Conservation (phyloP, 2,329 filamentous ascomycete species). For the Dichotomopilus funicola region DNA sequence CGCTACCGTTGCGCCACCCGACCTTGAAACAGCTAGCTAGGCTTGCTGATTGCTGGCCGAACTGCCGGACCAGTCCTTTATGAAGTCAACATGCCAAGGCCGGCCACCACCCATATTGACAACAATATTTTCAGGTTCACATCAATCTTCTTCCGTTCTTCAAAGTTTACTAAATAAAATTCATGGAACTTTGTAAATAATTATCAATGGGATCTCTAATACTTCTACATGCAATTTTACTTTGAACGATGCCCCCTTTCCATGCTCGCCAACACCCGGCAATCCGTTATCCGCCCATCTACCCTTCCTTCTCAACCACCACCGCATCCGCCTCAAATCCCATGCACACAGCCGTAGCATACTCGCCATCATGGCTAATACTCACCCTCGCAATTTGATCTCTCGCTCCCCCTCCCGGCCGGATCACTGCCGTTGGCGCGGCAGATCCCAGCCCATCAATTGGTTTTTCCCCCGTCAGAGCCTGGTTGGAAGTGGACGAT, state of each 20-base stretch:
- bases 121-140: no score
- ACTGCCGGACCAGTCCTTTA: no score
- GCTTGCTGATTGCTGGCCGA: neutral
- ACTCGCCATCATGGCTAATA: slow-evolving; percentile 83
- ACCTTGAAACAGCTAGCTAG: neutral
- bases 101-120: no score
- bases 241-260: no score
- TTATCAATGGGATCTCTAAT: no score
- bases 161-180: no score
- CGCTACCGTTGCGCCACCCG: slow-evolving; percentile 15
- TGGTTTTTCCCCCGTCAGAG: slow-evolving; percentile 24
- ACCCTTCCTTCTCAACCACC: neutral
- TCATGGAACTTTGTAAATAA: no score
- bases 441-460: slow-evolving; percentile 18
- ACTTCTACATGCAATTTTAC: no score
- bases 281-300: no score
- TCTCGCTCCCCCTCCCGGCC: slow-evolving; percentile 23
- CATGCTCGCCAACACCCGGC: no score
- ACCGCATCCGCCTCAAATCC: slow-evolving; percentile 29
- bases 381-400: slow-evolving; percentile 61
- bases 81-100: no score
- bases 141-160: no score
- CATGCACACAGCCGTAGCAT: slow-evolving; percentile 65
- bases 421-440: slow-evolving; percentile 40
- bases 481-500: neutral